A percentile compares a stretch with the other conserved stretches of the same genome.
phyloP scores from a whole-genome alignment of 129 eudicot genomes.

The Sambucus nigra region DNA sequence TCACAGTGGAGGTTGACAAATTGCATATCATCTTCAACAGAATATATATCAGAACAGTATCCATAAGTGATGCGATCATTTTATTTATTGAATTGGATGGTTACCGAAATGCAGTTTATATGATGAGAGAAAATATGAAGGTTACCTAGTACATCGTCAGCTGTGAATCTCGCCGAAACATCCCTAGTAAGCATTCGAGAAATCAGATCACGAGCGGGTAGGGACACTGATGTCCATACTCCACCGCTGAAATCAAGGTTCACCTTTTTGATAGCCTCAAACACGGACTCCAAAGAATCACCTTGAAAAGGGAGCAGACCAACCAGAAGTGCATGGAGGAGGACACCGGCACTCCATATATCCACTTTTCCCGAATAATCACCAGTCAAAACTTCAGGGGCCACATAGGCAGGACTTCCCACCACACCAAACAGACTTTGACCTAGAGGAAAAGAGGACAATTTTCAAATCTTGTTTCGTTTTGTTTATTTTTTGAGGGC shows the following conservation, averaged over 20 bases:
- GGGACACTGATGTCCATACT: slow-evolving; percentile 32
- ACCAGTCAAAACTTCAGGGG: slow-evolving; percentile 38
- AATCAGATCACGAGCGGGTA: slow-evolving; percentile 38
- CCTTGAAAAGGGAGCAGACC: slow-evolving; percentile 41
- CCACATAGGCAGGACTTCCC: slow-evolving; percentile 54
- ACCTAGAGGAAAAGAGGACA: slow-evolving; percentile 19
- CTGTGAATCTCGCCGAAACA: slow-evolving; percentile 39
- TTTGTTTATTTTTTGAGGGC: too few relatives aligned
- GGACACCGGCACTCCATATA: slow-evolving; percentile 56
- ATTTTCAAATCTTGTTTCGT: neutral
- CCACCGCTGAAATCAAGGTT: slow-evolving; percentile 27
- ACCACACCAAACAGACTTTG: slow-evolving; percentile 39
- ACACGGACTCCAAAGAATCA: slow-evolving; percentile 29
- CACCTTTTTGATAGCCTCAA: slow-evolving; percentile 40
- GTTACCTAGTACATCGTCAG: slow-evolving; percentile 47
- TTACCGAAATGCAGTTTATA: neutral
- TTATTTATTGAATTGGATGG: too few relatives aligned
- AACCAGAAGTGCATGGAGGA: slow-evolving; percentile 33
- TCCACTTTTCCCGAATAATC: slow-evolving; percentile 42
- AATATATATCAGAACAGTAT: too few relatives aligned
- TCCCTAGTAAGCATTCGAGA: slow-evolving; percentile 36
- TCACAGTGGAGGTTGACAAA: too few relatives aligned
- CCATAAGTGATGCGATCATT: too few relatives aligned
- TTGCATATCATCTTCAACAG: too few relatives aligned
- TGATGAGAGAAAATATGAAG: slow-evolving; percentile 6